Evolutionary conservation across 106 monocot species (phyloP), one percentile per base, ranked within the genome.

Genomic region (Allium sativum): DNA sequence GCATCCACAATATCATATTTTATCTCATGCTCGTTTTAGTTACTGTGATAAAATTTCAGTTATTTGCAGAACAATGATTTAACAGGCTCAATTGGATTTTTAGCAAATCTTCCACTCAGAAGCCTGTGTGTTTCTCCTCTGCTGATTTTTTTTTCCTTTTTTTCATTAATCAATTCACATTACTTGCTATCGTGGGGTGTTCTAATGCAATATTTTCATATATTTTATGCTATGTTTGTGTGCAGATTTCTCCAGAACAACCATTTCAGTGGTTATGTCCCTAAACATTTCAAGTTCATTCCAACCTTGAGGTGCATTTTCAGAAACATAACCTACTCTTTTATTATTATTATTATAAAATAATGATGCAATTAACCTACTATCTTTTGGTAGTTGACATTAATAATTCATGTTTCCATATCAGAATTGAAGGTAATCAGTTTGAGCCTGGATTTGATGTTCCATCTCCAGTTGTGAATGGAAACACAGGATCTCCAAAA

Each of bases 221-320:
- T n/a, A 15, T 53, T 54, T 7, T 46, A 14, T 31, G 31, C 5
- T 31, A 62, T 40, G 12, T 14, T 40, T 67, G 55, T 16, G 40
- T 60, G 43, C 72, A 90, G 89, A 10, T 68, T 79, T 53, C 60
- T 90, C n/a, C 73, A 85, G 70, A 79, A 90, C 60, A 90, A 90
- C 68, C 70, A 79, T 62, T 90, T 90, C 72, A 85, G 85, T 60
- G 89, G 89, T 17, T 73, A 74, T 72, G 53, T 90, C 8, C 89
- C 89, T 4, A 69, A 74, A 44, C 76, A 79, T 20, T 74, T 90
- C 45, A 58, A 79, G 21, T 65, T 42, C 58, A 85, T 85, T 53
- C 65, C 61, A 14, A 42, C 65, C 42, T 46, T 90, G 45, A 88
- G 79, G 88, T 88, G 72, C 53, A 21, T 12, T 21, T 52, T 65